Percentiles rank a stretch among this genome's conserved stretches.
Conservation (phyloP, 192 early-diverging fungal genomes). For the Backusella mclennaniae region DNA sequence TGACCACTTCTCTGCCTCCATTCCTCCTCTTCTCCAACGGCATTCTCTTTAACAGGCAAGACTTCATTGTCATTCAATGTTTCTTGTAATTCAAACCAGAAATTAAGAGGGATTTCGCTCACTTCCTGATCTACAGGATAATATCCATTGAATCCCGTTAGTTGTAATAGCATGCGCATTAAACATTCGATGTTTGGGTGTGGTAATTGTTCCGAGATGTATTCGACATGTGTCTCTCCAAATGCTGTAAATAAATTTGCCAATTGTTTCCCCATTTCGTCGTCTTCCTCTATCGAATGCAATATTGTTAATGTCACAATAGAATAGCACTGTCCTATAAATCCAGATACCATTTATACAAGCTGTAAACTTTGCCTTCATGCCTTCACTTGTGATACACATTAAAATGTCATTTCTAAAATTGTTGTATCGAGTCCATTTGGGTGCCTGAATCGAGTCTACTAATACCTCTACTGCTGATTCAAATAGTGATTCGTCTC, state of each 20-base stretch:
- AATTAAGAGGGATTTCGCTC: slow-evolving; percentile 67
- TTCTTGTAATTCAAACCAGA: slow-evolving; percentile 76
- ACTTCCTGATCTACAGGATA: slow-evolving; percentile 67
- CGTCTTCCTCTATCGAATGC: slow-evolving; percentile 44
- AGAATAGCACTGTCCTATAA: too few species aligned
- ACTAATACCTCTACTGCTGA: slow-evolving; percentile 50
- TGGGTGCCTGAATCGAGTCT: slow-evolving; percentile 46
- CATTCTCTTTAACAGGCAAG: slow-evolving; percentile 23
- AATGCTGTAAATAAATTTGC: slow-evolving; percentile 52
- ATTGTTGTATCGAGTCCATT: slow-evolving; percentile 35
- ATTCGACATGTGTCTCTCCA: slow-evolving; percentile 58
- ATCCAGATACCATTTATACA: slow-evolving; percentile 33
- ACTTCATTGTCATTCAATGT: slow-evolving; percentile 53
- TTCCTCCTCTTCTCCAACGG: neutral
- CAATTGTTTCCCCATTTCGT: slow-evolving; percentile 40
- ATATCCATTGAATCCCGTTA: slow-evolving; percentile 69
- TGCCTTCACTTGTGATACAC: slow-evolving; percentile 50
- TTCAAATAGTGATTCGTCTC: slow-evolving; percentile 46
- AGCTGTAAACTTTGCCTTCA: slow-evolving; percentile 38
- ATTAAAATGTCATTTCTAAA: slow-evolving; percentile 45
- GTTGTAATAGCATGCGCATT: slow-evolving; percentile 58
- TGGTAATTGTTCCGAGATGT: slow-evolving; percentile 43
- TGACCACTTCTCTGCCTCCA: slow-evolving; percentile 23
- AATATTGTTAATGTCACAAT: neutral
- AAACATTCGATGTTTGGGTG: slow-evolving; percentile 42